Evolutionary conservation across 495 filamentous ascomycete genomes (phyloP).

Genomic region (Thermochaetoides thermophila): DNA sequence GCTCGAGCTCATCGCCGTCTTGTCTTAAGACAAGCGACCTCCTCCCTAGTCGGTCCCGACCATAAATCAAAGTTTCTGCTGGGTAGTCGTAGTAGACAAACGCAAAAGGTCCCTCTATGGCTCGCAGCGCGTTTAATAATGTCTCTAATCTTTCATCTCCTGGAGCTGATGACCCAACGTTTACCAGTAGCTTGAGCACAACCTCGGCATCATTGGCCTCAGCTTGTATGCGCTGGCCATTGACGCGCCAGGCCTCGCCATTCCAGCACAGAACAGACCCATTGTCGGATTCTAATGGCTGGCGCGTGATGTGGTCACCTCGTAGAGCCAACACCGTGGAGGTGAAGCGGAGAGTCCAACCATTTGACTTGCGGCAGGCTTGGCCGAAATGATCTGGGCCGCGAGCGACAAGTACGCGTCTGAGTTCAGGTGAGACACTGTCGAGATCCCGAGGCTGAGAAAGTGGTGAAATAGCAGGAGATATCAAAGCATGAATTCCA

Average conservation of each 20-base stretch:
- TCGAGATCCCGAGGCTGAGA: background rate
- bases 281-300: conserved; percentile 53
- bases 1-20: conserved; percentile 34
- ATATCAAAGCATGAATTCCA: conserved; percentile 30
- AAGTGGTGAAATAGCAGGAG: conserved; percentile 3
- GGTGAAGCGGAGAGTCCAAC: conserved; percentile 41
- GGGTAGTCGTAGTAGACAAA: conserved; percentile 72
- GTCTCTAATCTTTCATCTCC: conserved; percentile 17
- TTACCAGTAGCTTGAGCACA: conserved; percentile 50
- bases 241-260: conserved; percentile 86
- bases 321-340: conserved; percentile 81
- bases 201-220: conserved; percentile 61
- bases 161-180: no score
- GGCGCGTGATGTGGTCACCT: conserved; percentile 52
- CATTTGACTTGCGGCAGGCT: conserved; percentile 1
- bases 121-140: conserved; percentile 39
- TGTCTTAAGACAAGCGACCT: conserved; percentile 57
- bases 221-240: conserved; percentile 36
- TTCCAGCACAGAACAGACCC: conserved; percentile 88
- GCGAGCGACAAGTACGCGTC: conserved; percentile 23
- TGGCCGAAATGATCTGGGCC: conserved; percentile 39
- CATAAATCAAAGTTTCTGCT: conserved; percentile 52
- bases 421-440: conserved; percentile 17
- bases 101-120: conserved; percentile 73
- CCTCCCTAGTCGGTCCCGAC: conserved; percentile 72